A percentile compares a stretch with the other conserved stretches of the same genome.
Evolutionary conservation across 495 filamentous ascomycete genomes (phyloP).

Genomic region (Melanomma pulvis-pyrius): DNA sequence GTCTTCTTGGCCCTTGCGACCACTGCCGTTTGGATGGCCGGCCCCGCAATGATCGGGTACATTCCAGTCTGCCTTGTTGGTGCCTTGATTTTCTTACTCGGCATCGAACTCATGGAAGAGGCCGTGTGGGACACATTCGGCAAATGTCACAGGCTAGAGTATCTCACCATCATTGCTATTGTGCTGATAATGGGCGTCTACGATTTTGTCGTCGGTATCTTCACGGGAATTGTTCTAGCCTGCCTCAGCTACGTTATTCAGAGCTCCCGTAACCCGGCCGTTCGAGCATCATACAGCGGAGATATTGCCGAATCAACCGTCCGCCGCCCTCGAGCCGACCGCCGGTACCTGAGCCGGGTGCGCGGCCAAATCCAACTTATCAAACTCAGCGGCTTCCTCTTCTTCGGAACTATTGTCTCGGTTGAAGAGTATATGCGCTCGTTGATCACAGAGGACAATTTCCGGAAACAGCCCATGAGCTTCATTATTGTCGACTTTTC

Average conservation of each 20-base stretch:
- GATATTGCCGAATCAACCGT: conserved; percentile 89
- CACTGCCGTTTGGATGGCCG: conserved; percentile 76
- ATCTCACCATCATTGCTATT: conserved; percentile 90
- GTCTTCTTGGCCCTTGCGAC: conserved; percentile 83
- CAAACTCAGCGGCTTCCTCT: conserved; percentile 89
- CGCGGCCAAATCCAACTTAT: conserved; percentile 85
- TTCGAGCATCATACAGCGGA: conserved; percentile 83
- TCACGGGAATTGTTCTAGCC: conserved; percentile 87
- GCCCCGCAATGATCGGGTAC: conserved; percentile 84
- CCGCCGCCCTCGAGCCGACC: conserved; percentile 83
- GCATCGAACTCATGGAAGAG: conserved; percentile 85
- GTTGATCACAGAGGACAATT: conserved; percentile 79
- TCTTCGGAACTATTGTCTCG: conserved; percentile 94
- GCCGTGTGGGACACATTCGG: conserved; percentile 86
- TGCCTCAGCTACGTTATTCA: conserved; percentile 90
- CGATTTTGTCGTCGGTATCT: conserved; percentile 93
- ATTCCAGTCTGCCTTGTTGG: conserved; percentile 98
- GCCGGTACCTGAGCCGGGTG: conserved; percentile 79
- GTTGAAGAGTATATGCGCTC: conserved; percentile 85
- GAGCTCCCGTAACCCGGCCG: conserved; percentile 82
- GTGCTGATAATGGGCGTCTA: conserved; percentile 94
- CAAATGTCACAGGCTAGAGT: conserved; percentile 82
- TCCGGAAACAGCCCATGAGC: conserved; percentile 73
- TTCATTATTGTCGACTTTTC: conserved; percentile 88
- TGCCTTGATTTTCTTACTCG: conserved; percentile 88